A percentile compares a stretch with the other conserved stretches of the same genome.
Conservation (phyloP, 306 rosid species). For the Glycine latifolia region DNA sequence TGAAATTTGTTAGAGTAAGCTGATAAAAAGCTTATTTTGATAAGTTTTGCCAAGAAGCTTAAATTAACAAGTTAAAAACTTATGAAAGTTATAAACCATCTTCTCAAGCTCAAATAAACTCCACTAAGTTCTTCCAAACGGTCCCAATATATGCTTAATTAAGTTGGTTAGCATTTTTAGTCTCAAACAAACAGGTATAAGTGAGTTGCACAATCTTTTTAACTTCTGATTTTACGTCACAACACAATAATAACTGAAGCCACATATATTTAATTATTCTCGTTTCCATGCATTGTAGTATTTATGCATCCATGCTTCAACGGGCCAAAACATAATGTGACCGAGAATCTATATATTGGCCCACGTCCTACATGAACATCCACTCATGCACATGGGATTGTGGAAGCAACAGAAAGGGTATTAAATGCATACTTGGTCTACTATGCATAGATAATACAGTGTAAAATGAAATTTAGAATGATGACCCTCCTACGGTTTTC, state of each 20-base stretch:
- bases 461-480: neutral
- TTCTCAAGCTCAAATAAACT: too few relatives aligned
- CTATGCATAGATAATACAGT: neutral
- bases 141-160: neutral
- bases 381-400: conserved; percentile 21
- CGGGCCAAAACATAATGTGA: conserved; percentile 4
- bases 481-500: conserved; percentile 10
- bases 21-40: neutral
- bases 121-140: too few relatives aligned
- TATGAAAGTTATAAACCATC: neutral
- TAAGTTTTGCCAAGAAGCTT: neutral
- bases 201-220: neutral
- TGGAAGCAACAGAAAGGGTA: neutral
- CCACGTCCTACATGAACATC: conserved; percentile 20
- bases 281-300: neutral
- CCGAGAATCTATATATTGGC: neutral
- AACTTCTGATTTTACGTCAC: neutral
- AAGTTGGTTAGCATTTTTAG: neutral
- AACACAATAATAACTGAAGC: too few relatives aligned
- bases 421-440: conserved; percentile 22
- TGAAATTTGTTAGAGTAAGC: neutral
- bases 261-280: neutral
- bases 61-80: neutral
- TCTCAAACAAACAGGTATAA: neutral
- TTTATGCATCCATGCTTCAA: neutral